Conservation (phyloP, 768 basidiomycete species). For the Trametes gibbosa region DNA sequence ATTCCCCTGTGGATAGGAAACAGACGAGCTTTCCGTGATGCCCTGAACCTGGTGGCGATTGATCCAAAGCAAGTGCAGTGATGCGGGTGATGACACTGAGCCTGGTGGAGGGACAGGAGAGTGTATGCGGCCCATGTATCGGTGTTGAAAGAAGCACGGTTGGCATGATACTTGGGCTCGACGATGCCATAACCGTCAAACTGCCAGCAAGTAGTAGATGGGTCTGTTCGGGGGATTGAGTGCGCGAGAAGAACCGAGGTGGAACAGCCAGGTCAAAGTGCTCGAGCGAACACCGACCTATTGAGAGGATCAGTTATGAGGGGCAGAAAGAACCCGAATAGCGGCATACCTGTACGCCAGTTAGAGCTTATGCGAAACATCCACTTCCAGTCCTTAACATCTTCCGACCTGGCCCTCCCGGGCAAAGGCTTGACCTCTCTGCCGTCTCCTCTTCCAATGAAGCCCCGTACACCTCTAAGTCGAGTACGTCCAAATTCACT, state of each 20-base stretch:
- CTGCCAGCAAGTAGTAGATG: constrained; percentile 60
- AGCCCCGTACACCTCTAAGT: constrained; percentile 66
- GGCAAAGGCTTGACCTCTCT: constrained; percentile 60
- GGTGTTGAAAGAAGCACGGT: constrained; percentile 38
- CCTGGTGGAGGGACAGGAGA: constrained; percentile 43
- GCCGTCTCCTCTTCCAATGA: constrained; percentile 53
- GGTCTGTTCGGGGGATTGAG: constrained; percentile 18
- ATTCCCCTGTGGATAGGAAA: constrained; percentile 70
- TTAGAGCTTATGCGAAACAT: constrained; percentile 85
- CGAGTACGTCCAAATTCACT: constrained; percentile 63
- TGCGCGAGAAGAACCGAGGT: background rate
- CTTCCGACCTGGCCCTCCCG: constrained; percentile 40
- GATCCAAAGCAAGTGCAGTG: constrained; percentile 70
- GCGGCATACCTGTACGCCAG: constrained; percentile 66
- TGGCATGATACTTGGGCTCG: constrained; percentile 32
- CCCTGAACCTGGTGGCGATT: constrained; percentile 52
- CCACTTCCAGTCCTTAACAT: constrained; percentile 72
- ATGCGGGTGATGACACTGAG: constrained; percentile 39
- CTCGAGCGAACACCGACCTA: constrained; percentile 63
- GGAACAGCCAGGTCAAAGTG: background rate
- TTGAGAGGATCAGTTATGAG: background rate
- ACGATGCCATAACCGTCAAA: constrained; percentile 57
- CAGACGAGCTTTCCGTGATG: constrained; percentile 46
- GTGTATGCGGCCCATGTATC: constrained; percentile 33
- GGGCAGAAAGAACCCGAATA: background rate